Evolutionary conservation across 108 stramenopile genomes (phyloP).

Genomic region (Thalassiosira profunda): DNA sequence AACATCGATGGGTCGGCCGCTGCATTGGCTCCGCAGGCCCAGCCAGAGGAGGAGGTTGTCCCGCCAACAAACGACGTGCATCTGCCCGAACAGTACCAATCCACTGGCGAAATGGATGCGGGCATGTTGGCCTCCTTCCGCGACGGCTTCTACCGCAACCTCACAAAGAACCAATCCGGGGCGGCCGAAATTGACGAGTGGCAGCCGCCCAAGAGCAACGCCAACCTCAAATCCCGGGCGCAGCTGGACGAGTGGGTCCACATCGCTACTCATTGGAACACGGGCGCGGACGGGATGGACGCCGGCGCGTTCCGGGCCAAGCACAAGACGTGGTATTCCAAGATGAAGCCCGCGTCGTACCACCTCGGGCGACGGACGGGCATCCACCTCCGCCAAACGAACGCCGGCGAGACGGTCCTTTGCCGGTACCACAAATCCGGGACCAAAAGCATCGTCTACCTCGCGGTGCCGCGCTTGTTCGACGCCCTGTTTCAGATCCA

Average conservation of each 20-base stretch:
- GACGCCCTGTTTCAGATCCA: constrained; percentile 53
- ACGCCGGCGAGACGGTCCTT: constrained; percentile 15
- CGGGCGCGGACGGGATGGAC: constrained; percentile 42
- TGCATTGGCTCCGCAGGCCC: too few relatives aligned
- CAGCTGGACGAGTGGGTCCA: constrained; percentile 45
- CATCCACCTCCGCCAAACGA: constrained; percentile 30
- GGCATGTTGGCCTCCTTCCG: constrained; percentile 5
- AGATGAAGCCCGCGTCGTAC: constrained; percentile 40
- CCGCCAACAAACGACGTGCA: constrained; percentile 18
- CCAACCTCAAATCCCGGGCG: constrained; percentile 25
- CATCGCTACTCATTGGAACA: constrained; percentile 38
- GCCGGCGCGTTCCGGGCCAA: constrained; percentile 41
- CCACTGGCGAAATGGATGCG: constrained; percentile 1
- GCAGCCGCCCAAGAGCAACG: constrained; percentile 19
- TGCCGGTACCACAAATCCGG: constrained; percentile 47
- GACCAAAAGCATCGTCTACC: constrained; percentile 29
- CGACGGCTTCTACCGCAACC: constrained; percentile 29
- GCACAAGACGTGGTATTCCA: constrained; percentile 48
- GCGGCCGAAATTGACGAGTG: too few relatives aligned
- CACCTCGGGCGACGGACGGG: constrained; percentile 45
- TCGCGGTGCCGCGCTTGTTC: constrained; percentile 25
- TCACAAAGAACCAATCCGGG: constrained; percentile 13
- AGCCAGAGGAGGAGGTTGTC: too few relatives aligned
- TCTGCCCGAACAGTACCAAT: constrained; percentile 2
- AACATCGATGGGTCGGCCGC: too few relatives aligned